Evolutionary conservation across 768 basidiomycete species (phyloP).

Genomic region (Leccinum truebloodii): DNA sequence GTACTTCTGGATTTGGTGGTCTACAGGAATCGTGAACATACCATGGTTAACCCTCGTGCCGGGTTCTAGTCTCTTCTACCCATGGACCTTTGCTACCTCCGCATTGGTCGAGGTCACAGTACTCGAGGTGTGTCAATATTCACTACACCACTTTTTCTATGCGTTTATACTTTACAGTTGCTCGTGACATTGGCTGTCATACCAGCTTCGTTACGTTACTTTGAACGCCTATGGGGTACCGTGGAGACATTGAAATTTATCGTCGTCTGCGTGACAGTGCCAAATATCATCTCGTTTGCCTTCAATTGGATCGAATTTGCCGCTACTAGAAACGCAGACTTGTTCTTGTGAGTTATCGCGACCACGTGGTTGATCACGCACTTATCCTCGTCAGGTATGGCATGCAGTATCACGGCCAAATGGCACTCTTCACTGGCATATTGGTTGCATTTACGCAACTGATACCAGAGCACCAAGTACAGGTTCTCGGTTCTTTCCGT

Average conservation of each 20-base stretch:
- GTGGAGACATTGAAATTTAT: slow-evolving; percentile 87
- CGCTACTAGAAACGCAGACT: slow-evolving; percentile 64
- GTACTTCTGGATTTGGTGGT: slow-evolving; percentile 67
- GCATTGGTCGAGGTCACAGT: slow-evolving; percentile 83
- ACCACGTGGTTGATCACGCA: slow-evolving; percentile 5
- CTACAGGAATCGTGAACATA: slow-evolving; percentile 41
- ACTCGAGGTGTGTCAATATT: slow-evolving; percentile 65
- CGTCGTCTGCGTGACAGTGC: slow-evolving; percentile 69
- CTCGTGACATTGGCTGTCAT: slow-evolving; percentile 73
- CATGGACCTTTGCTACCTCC: slow-evolving; percentile 93
- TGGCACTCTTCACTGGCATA: slow-evolving; percentile 84
- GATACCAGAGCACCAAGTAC: slow-evolving; percentile 98
- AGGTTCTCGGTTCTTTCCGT: slow-evolving; percentile 81
- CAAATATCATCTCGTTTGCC: slow-evolving; percentile 86
- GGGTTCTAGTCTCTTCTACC: slow-evolving; percentile 77
- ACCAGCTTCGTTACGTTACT: slow-evolving; percentile 81
- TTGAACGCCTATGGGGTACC: slow-evolving; percentile 94
- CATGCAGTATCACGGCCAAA: slow-evolving; percentile 90
- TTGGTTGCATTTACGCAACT: slow-evolving; percentile 97
- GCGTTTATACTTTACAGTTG: slow-evolving; percentile 52
- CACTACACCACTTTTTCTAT: neutral
- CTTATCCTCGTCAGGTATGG: slow-evolving; percentile 60
- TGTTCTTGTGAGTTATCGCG: slow-evolving; percentile 68
- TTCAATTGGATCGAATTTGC: slow-evolving; percentile 88
- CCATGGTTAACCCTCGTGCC: slow-evolving; percentile 83